Evolutionary conservation across 163 green algal species (phyloP).

Genomic region (Prototheca wickerhamii): DNA sequence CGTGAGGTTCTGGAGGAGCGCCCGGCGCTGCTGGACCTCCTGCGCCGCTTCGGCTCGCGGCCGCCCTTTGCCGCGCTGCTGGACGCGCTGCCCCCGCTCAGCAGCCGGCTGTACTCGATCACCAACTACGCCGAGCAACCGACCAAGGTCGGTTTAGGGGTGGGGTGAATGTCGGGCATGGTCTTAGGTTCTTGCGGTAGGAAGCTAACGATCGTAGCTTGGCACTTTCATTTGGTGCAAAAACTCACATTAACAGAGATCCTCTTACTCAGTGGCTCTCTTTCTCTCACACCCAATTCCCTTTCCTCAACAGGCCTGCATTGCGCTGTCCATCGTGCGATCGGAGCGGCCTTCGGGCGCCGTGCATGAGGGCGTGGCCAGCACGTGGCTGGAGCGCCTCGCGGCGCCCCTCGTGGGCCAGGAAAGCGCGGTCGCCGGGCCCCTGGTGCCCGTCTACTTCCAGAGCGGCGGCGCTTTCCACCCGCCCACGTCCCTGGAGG

Average conservation of each 20-base stretch:
- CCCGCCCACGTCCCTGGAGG: slow-evolving; percentile 46
- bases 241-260: too few species aligned
- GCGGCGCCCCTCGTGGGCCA: slow-evolving; percentile 5
- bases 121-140: slow-evolving; percentile 29
- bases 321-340: neutral
- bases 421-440: neutral
- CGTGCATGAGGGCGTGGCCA: slow-evolving; percentile 56
- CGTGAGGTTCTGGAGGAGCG: slow-evolving; percentile 36
- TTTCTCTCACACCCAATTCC: neutral
- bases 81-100: slow-evolving; percentile 71
- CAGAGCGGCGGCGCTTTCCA: slow-evolving; percentile 53
- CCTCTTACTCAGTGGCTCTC: neutral
- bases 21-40: slow-evolving; percentile 10
- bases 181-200: too few species aligned
- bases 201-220: too few species aligned
- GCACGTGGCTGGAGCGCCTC: slow-evolving; percentile 59
- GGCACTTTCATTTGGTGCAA: too few species aligned
- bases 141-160: too few species aligned
- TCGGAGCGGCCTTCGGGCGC: slow-evolving; percentile 50
- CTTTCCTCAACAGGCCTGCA: neutral
- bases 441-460: slow-evolving; percentile 46
- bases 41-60: slow-evolving; percentile 48
- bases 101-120: slow-evolving; percentile 82
- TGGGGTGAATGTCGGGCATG: too few species aligned
- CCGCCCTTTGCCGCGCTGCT: slow-evolving; percentile 69